Evolutionary conservation across 345 rosid genomes (phyloP).

Genomic region (Gossypioides kirkii): DNA sequence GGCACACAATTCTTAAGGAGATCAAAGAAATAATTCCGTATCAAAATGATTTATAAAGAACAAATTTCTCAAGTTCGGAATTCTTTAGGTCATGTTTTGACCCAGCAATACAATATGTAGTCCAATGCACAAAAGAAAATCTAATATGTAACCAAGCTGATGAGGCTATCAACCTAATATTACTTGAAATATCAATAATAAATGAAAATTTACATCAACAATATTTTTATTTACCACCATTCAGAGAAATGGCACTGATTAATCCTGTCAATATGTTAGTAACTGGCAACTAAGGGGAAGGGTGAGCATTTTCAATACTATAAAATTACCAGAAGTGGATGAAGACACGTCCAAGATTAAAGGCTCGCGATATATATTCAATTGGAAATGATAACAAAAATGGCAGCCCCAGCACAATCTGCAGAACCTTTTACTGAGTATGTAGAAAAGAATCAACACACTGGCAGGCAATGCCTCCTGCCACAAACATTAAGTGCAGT

Average conservation of each 20-base stretch:
- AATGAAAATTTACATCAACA: background rate
- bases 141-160: background rate
- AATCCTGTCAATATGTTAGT: background rate
- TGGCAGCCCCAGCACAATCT: constrained; percentile 88
- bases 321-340: constrained; percentile 82
- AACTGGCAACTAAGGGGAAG: background rate
- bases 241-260: background rate
- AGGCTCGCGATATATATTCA: constrained; percentile 73
- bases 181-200: background rate
- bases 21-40: background rate
- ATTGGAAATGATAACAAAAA: constrained; percentile 67
- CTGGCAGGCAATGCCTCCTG: constrained; percentile 18
- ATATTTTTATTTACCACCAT: background rate
- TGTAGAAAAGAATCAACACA: constrained; percentile 28
- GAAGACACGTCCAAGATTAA: constrained; percentile 93
- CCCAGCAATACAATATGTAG: background rate
- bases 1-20: background rate
- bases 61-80: background rate
- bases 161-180: background rate
- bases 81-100: background rate
- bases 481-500: constrained; percentile 27
- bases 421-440: constrained; percentile 42
- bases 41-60: background rate
- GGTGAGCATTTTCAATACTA: background rate
- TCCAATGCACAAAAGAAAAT: background rate